Percentiles rank a stretch among this genome's conserved stretches.
phyloP scores from a whole-genome alignment of 2,329 filamentous ascomycete species.

The Sporothrix inflata region DNA sequence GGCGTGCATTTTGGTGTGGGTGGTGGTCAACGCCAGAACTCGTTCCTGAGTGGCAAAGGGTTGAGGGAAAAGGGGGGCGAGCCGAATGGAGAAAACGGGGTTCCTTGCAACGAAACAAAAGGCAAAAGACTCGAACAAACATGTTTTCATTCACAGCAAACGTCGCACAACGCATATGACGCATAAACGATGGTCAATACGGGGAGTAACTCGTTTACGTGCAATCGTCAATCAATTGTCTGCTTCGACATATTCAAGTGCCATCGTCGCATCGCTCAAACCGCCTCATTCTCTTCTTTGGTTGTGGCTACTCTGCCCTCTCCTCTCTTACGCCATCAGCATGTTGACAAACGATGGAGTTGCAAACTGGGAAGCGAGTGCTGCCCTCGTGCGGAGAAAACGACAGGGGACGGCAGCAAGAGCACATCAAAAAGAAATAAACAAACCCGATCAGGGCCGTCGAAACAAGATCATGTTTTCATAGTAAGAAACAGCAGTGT shows the following conservation, averaged over 20 bases:
- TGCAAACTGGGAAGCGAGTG: slow-evolving; percentile 18
- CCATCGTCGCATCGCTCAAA: neutral
- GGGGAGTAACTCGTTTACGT: neutral
- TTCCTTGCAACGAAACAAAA: neutral
- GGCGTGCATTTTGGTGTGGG: slow-evolving; percentile 7
- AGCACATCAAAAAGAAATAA: neutral
- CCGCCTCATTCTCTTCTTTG: neutral
- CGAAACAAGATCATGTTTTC: slow-evolving; percentile 13
- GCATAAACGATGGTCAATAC: neutral
- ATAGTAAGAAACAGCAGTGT: neutral
- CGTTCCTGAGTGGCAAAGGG: slow-evolving; percentile 6
- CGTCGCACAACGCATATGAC: neutral
- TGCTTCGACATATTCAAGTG: neutral
- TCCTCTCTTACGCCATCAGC: neutral
- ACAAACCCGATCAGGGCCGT: neutral
- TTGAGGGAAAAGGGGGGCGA: neutral
- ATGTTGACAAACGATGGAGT: neutral
- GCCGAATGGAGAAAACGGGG: slow-evolving; percentile 11
- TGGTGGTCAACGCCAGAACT: neutral
- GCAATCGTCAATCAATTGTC: neutral
- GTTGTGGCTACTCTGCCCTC: too few relatives aligned
- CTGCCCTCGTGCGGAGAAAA: slow-evolving; percentile 17
- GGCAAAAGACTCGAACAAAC: neutral
- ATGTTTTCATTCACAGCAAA: neutral
- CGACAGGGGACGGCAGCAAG: neutral